Evolutionary conservation across 768 basidiomycete genomes (phyloP).

Genomic region (Tulasnella sp.): DNA sequence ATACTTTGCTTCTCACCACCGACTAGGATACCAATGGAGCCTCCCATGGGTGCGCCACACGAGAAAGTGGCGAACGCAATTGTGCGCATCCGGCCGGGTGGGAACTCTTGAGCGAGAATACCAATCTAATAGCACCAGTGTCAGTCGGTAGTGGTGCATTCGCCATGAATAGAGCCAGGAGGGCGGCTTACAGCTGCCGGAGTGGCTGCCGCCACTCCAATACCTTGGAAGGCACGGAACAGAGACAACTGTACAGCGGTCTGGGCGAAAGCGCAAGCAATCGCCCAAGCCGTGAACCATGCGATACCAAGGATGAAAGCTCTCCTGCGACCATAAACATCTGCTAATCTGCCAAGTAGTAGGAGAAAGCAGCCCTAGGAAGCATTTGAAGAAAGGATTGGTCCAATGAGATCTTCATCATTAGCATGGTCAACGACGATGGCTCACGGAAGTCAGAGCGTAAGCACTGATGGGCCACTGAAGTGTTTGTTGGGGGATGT

Average conservation of each 20-base stretch:
- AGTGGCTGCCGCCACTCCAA: slow-evolving; percentile 66
- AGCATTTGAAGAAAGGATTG: not conserved
- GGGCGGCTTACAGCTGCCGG: slow-evolving; percentile 49
- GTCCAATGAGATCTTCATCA: not conserved
- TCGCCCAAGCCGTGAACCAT: slow-evolving; percentile 42
- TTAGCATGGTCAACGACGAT: not conserved
- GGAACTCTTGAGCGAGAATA: slow-evolving; percentile 71
- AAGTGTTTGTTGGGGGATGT: slow-evolving; percentile 23
- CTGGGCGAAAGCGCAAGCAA: slow-evolving; percentile 56
- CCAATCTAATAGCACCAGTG: slow-evolving; percentile 42
- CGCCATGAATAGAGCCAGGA: not conserved
- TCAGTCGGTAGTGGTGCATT: not conserved
- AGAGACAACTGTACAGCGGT: slow-evolving; percentile 50
- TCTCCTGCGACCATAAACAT: slow-evolving; percentile 63
- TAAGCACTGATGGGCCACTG: slow-evolving; percentile 29
- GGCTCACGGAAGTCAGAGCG: slow-evolving; percentile 20
- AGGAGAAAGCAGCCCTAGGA: slow-evolving; percentile 67
- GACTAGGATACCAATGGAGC: slow-evolving; percentile 52
- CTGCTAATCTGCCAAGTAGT: slow-evolving; percentile 67
- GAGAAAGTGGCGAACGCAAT: slow-evolving; percentile 74
- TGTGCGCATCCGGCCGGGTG: slow-evolving; percentile 51
- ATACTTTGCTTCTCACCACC: slow-evolving; percentile 41
- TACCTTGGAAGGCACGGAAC: slow-evolving; percentile 66
- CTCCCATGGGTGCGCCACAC: slow-evolving; percentile 76
- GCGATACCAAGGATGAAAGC: slow-evolving; percentile 51